Base-by-base conservation (phyloP, 768 basidiomycete species). In the Podaxis mareebaensis region DNA sequence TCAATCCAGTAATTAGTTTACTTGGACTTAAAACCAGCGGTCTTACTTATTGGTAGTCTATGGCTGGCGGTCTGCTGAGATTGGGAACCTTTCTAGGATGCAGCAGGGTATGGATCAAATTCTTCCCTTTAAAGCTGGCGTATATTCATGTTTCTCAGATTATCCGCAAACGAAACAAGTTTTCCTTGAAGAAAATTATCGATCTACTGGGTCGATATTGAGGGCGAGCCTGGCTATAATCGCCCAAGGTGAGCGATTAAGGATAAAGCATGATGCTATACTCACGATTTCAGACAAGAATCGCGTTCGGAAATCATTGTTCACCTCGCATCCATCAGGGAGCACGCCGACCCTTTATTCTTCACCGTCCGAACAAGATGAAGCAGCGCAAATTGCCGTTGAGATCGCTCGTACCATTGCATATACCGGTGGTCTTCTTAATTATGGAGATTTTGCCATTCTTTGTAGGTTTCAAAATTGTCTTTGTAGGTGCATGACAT, bases 11-110 rank as follows among this genome's bases (percentile, higher is more conserved):
- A 67, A 48, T 66, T 20, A 17, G 66, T 33, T 22, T 54, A 2
- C 20, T 49, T 22, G 12, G 26, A 28, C 40, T 58, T 36, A 12
- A 15, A 12, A 42, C 12, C 22, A 10, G 8, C 51, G 48, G 38
- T 28, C 24, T 61, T 11, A 57, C 66, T n/a, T 53, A 12, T 12
- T 33, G 20, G 53, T 61, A 88, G 86, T 94, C 46, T 94, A 94
- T 67, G 92, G 92, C 8, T 96, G 94, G 93, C 83, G 93, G 12
- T 88, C 90, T 5, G 92, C 88, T 24, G 90, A 94, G 68, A 79
- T 91, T 3, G 84, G 81, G 62, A 95, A 95, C 73, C 75, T 95
- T 24, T 78, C 78, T 6, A 86, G 83, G 65, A 95, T 95, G 93
- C 75, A 79, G 38, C 74, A 79, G 73, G 89, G 91, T 83, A 64